phyloP scores from a whole-genome alignment of 805 yeast species.

The Lipomyces mesembrius region DNA sequence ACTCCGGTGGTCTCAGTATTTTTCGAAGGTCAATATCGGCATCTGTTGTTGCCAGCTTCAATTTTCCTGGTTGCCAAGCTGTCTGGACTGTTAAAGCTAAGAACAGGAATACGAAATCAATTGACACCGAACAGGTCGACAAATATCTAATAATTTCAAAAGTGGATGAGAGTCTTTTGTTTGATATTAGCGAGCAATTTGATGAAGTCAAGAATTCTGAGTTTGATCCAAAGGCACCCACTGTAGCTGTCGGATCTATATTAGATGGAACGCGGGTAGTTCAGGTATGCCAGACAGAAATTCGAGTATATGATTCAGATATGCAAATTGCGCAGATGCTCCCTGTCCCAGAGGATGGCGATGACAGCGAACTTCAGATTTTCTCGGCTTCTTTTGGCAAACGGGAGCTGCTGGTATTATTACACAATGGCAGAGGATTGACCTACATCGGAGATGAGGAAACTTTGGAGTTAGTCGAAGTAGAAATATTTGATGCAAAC shows the following conservation, averaged over 20 bases:
- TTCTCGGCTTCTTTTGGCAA: constrained; percentile 27
- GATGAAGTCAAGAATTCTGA: constrained; percentile 63
- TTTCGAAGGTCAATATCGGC: constrained; percentile 75
- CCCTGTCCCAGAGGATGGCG: constrained; percentile 24
- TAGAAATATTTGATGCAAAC: constrained; percentile 1
- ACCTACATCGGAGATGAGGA: constrained; percentile 18
- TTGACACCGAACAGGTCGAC: constrained; percentile 31
- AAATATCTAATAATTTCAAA: constrained; percentile 41
- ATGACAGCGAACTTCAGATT: constrained; percentile 14
- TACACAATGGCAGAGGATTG: constrained; percentile 27
- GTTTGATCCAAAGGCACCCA: constrained; percentile 65
- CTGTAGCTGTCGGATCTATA: constrained; percentile 69
- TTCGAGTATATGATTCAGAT: constrained; percentile 64
- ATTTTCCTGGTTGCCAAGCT: constrained; percentile 73
- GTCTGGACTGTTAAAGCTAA: constrained; percentile 66
- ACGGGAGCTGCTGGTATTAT: constrained; percentile 19
- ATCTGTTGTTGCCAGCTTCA: constrained; percentile 62
- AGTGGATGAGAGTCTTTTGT: constrained; percentile 49
- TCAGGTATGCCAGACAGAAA: constrained; percentile 72
- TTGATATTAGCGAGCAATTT: constrained; percentile 50
- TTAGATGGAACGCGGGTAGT: constrained; percentile 61
- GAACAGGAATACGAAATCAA: constrained; percentile 33
- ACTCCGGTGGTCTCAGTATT: constrained; percentile 59
- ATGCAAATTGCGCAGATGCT: constrained; percentile 55
- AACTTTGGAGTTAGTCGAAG: constrained; percentile 25